phyloP scores from a whole-genome alignment of 2,329 filamentous ascomycete genomes.

The Passalora sequoiae region DNA sequence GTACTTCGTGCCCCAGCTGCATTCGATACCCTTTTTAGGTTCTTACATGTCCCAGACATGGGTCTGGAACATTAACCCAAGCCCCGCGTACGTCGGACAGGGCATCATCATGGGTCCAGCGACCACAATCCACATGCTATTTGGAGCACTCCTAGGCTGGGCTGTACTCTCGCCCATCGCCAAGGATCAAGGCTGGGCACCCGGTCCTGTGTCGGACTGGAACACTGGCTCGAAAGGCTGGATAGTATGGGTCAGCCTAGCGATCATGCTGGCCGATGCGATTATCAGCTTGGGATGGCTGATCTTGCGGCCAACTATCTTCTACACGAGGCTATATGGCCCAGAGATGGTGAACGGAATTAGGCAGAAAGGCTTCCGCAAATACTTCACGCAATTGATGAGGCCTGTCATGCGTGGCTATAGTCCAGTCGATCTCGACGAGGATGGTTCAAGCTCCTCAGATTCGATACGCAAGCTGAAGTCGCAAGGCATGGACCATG shows the following conservation, averaged over 20 bases:
- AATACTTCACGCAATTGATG: slow-evolving; percentile 33
- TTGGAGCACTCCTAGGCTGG: slow-evolving; percentile 88
- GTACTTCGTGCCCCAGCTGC: slow-evolving; percentile 82
- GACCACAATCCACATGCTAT: slow-evolving; percentile 90
- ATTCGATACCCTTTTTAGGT: slow-evolving; percentile 84
- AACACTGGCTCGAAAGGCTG: slow-evolving; percentile 90
- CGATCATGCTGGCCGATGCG: slow-evolving; percentile 94
- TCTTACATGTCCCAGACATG: slow-evolving; percentile 66
- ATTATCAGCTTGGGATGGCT: slow-evolving; percentile 82
- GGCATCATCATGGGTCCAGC: slow-evolving; percentile 98
- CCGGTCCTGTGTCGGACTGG: slow-evolving; percentile 82
- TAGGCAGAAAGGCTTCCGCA: slow-evolving; percentile 28
- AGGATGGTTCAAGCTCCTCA: slow-evolving; percentile 6
- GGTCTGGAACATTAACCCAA: slow-evolving; percentile 96
- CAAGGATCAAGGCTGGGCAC: slow-evolving; percentile 81
- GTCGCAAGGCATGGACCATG: slow-evolving; percentile 16
- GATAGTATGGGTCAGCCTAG: slow-evolving; percentile 95
- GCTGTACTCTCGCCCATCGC: slow-evolving; percentile 83
- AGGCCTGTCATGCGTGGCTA: slow-evolving; percentile 36
- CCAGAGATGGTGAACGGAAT: slow-evolving; percentile 29
- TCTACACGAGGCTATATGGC: slow-evolving; percentile 40
- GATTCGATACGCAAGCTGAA: slow-evolving; percentile 5
- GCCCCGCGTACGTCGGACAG: slow-evolving; percentile 93
- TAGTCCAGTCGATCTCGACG: slow-evolving; percentile 32
- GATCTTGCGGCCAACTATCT: slow-evolving; percentile 58